phyloP scores from a whole-genome alignment of 148 eudicot species.

The Amaranthus cruentus region DNA sequence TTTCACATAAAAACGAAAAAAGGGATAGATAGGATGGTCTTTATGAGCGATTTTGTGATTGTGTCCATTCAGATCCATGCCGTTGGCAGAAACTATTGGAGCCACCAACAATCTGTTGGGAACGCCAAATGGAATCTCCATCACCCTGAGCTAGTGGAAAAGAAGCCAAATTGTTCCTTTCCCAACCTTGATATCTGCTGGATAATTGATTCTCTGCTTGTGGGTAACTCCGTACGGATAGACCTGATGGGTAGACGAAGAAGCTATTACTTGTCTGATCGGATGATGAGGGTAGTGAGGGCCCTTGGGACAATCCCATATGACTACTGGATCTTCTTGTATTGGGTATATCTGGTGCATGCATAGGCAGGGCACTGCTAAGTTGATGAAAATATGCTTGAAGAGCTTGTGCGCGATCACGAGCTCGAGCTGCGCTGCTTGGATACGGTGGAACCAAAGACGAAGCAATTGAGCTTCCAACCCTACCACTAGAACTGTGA shows the following conservation, averaged over 20 bases:
- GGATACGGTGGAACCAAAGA: constrained; percentile 79
- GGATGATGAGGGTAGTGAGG: constrained; percentile 52
- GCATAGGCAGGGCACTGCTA: constrained; percentile 43
- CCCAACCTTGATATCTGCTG: constrained; percentile 51
- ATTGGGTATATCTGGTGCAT: constrained; percentile 37
- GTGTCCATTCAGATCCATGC: constrained; percentile 62
- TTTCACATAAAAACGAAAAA: constrained; percentile 18
- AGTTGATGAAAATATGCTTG: constrained; percentile 87
- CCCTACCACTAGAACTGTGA: constrained; percentile 61
- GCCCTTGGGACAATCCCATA: constrained; percentile 38
- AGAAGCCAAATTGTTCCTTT: constrained; percentile 48
- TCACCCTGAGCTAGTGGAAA: constrained; percentile 46
- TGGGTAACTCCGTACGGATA: constrained; percentile 46
- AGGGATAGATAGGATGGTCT: constrained; percentile 5
- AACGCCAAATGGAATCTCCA: constrained; percentile 57
- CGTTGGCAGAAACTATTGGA: constrained; percentile 53
- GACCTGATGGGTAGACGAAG: constrained; percentile 53
- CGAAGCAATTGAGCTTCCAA: constrained; percentile 57
- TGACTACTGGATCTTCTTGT: constrained; percentile 59
- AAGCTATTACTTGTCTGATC: constrained; percentile 52
- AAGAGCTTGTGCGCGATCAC: constrained; percentile 70
- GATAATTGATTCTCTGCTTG: constrained; percentile 48
- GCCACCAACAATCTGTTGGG: constrained; percentile 39
- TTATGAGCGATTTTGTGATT: constrained; percentile 64
- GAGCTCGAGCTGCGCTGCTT: constrained; percentile 80